phyloP scores from a whole-genome alignment of 805 yeast genomes.

The Diddensiella santjacobensis region DNA sequence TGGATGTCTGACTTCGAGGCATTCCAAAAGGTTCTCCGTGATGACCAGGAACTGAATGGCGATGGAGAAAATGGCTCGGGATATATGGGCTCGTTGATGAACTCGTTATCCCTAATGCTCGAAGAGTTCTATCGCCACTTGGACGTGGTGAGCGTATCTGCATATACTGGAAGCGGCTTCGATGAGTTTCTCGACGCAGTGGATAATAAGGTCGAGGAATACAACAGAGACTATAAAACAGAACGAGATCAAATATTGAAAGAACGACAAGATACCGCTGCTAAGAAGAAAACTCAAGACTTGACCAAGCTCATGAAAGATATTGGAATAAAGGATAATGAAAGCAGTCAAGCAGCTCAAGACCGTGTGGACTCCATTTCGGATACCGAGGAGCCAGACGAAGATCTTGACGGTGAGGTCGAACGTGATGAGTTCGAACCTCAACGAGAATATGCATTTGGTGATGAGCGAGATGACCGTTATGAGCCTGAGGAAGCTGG shows the following conservation, averaged over 20 bases:
- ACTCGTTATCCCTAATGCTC: constrained; percentile 91
- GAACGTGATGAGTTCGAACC: constrained; percentile 30
- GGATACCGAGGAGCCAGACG: constrained; percentile 46
- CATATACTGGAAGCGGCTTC: constrained; percentile 91
- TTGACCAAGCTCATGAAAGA: constrained; percentile 78
- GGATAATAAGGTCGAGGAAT: constrained; percentile 83
- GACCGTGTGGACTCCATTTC: constrained; percentile 51
- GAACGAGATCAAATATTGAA: constrained; percentile 81
- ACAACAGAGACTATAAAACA: constrained; percentile 71
- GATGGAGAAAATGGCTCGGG: constrained; percentile 63
- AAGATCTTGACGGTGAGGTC: constrained; percentile 33
- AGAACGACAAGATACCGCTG: constrained; percentile 73
- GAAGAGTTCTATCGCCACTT: constrained; percentile 93
- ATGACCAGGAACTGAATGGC: constrained; percentile 63
- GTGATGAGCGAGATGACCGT: constrained; percentile 19
- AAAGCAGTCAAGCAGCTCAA: constrained; percentile 46
- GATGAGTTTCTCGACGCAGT: constrained; percentile 86
- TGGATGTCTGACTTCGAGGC: constrained; percentile 98
- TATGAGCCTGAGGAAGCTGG: constrained; percentile 30
- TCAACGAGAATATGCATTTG: constrained; percentile 18
- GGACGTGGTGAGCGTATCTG: constrained; percentile 89
- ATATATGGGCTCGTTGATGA: constrained; percentile 89
- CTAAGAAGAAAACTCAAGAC: constrained; percentile 64
- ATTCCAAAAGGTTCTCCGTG: constrained; percentile 73
- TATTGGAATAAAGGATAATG: constrained; percentile 57